Evolutionary conservation across 2,329 filamentous ascomycete species (phyloP).

Genomic region (Capronia coronata): DNA sequence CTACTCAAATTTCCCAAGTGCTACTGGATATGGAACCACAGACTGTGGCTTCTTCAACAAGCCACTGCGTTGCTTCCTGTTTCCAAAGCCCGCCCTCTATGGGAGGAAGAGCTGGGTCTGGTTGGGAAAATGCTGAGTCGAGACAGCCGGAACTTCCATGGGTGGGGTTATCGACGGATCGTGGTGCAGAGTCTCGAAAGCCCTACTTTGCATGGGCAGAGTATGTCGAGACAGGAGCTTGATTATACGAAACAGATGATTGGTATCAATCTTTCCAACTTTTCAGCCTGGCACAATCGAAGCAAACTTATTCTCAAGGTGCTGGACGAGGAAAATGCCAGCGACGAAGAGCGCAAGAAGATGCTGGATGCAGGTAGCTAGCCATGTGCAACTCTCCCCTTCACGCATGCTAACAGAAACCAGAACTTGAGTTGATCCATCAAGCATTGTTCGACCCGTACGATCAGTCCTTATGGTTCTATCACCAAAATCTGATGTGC

Average conservation of each 20-base stretch:
- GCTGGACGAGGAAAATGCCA: conserved; percentile 62
- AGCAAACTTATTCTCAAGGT: conserved; percentile 74
- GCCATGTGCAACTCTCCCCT: neutral
- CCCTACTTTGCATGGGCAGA: conserved; percentile 44
- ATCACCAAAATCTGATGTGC: conserved; percentile 80
- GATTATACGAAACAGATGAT: conserved; percentile 90
- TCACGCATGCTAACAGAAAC: neutral
- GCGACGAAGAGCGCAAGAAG: conserved; percentile 54
- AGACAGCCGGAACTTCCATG: conserved; percentile 90
- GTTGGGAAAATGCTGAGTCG: conserved; percentile 80
- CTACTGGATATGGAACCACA: conserved; percentile 99
- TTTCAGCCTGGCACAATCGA: conserved; percentile 92
- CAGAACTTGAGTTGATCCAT: conserved; percentile 69
- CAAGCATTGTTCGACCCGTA: conserved; percentile 82
- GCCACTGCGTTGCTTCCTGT: conserved; percentile 58
- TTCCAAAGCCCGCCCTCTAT: conserved; percentile 57
- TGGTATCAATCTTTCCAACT: conserved; percentile 77
- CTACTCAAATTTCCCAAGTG: conserved; percentile 86
- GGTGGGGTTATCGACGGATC: conserved; percentile 82
- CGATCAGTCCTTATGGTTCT: conserved; percentile 95
- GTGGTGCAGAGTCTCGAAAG: conserved; percentile 72
- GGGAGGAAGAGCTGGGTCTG: conserved; percentile 76
- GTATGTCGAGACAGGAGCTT: conserved; percentile 74
- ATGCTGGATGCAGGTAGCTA: conserved; percentile 63
- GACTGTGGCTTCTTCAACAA: conserved; percentile 73